These are phyloP conservation scores for Jacaranda mimosifolia DNA, from an alignment of 257 asterid genomes.

Conservation along the genomic window DNA sequence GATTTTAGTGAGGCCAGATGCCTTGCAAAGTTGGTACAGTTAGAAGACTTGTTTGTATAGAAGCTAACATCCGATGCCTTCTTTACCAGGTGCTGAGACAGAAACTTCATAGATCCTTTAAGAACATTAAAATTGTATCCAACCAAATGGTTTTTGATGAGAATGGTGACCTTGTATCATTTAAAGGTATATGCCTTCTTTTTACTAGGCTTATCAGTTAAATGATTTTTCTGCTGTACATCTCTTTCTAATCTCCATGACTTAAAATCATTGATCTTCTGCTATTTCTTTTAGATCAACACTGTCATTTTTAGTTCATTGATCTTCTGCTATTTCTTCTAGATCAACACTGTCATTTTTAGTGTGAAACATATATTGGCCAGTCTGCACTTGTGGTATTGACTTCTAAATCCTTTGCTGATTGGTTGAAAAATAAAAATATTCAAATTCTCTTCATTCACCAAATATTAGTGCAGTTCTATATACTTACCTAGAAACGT, in stretches of 20 bases:
- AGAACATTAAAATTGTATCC: constrained; percentile 84
- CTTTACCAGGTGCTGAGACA: constrained; percentile 80
- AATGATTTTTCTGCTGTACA: background rate
- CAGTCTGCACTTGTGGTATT: background rate
- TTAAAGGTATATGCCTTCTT: constrained; percentile 60
- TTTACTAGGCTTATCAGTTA: constrained; percentile 7
- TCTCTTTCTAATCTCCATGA: constrained; percentile 11
- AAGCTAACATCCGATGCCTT: constrained; percentile 43
- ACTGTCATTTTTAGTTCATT: background rate
- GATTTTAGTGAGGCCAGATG: constrained; percentile 27
- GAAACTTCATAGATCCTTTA: constrained; percentile 84
- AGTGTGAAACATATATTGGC: background rate
- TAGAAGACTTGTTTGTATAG: background rate
- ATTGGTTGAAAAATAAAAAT: constrained; percentile 18
- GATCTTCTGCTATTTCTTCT: constrained; percentile 18
- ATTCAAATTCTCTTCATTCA: constrained; percentile 15
- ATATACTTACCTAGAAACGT: background rate
- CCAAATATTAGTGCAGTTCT: constrained; percentile 8
- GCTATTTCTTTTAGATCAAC: constrained; percentile 7
- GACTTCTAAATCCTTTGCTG: constrained; percentile 20
- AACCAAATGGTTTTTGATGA: constrained; percentile 87
- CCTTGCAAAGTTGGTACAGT: background rate
- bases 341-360: background rate
- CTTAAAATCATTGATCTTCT: constrained; percentile 14
- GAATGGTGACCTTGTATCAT: constrained; percentile 71